Percentiles rank a stretch among this genome's conserved stretches.
These are phyloP conservation scores for Hypoxylon sp. DNA, from an alignment of 2,329 filamentous ascomycete species.

Conservation along the genomic window DNA sequence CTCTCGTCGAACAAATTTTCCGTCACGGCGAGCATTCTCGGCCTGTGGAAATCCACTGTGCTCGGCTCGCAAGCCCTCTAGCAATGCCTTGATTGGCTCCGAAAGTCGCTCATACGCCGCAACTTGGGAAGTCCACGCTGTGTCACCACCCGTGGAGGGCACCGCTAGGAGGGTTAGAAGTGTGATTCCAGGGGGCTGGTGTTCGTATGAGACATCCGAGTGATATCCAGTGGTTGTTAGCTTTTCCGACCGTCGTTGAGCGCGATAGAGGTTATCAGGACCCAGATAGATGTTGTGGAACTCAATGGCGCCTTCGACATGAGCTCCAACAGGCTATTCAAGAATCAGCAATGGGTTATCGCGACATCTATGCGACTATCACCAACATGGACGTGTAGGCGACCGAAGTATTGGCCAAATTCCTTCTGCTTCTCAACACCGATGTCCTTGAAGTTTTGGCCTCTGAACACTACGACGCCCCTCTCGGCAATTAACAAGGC, in stretches of 20 bases:
- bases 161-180: conserved; percentile 58
- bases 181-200: conserved; percentile 60
- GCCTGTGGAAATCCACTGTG: conserved; percentile 59
- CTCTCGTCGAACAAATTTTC: conserved; percentile 68
- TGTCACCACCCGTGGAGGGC: conserved; percentile 58
- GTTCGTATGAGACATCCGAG: conserved; percentile 61
- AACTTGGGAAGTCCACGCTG: conserved; percentile 57
- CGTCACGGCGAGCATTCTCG: conserved; percentile 55
- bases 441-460: conserved; percentile 56
- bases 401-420: conserved; percentile 59
- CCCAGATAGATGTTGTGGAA: conserved; percentile 65
- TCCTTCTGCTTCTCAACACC: conserved; percentile 58
- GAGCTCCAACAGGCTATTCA: conserved; percentile 59
- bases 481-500: conserved; percentile 50
- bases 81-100: conserved; percentile 55
- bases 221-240: conserved; percentile 59
- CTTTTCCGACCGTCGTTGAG: conserved; percentile 54
- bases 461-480: conserved; percentile 51
- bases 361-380: not conserved
- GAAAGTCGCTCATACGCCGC: conserved; percentile 58
- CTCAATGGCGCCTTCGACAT: conserved; percentile 61
- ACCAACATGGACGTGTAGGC: conserved; percentile 58
- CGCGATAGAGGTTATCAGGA: conserved; percentile 61
- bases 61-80: conserved; percentile 58
- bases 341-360: conserved; percentile 2